phyloP scores from a whole-genome alignment of 805 yeast species.

The Kazachstania bromeliacearum region DNA sequence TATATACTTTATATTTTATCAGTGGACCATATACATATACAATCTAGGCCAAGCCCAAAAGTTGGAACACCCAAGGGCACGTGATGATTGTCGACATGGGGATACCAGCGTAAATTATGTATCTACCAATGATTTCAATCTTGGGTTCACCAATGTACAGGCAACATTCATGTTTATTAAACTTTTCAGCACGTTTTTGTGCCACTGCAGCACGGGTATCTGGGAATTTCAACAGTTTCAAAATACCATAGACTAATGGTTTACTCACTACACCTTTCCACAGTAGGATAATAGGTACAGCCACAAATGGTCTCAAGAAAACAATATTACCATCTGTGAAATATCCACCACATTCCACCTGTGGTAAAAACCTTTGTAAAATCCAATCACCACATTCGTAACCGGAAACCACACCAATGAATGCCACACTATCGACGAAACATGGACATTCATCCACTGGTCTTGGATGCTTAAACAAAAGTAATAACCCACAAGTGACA shows the following conservation, averaged over 20 bases:
- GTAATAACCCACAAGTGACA: conserved; percentile 34
- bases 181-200: conserved; percentile 13
- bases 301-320: conserved; percentile 46
- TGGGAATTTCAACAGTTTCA: conserved; percentile 8
- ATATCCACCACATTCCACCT: conserved; percentile 5
- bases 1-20: no score
- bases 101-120: conserved; percentile 76
- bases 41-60: conserved; percentile 3
- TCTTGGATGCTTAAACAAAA: conserved; percentile 64
- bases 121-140: conserved; percentile 66
- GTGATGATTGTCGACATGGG: conserved; percentile 41
- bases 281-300: conserved; percentile 48
- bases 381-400: conserved; percentile 55
- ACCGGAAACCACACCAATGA: conserved; percentile 80
- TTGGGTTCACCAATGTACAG: conserved; percentile 58
- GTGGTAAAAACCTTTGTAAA: conserved; percentile 19
- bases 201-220: conserved; percentile 22
- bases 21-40: background rate
- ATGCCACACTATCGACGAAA: conserved; percentile 90
- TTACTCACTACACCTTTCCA: conserved; percentile 70
- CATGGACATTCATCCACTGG: conserved; percentile 97
- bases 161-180: conserved; percentile 30
- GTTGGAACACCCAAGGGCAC: conserved; percentile 21
- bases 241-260: conserved; percentile 44
- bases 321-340: conserved; percentile 29